Evolutionary conservation across 225 moss, liverwort and hornwort species (phyloP).

Genomic region (Neckera pumila): DNA sequence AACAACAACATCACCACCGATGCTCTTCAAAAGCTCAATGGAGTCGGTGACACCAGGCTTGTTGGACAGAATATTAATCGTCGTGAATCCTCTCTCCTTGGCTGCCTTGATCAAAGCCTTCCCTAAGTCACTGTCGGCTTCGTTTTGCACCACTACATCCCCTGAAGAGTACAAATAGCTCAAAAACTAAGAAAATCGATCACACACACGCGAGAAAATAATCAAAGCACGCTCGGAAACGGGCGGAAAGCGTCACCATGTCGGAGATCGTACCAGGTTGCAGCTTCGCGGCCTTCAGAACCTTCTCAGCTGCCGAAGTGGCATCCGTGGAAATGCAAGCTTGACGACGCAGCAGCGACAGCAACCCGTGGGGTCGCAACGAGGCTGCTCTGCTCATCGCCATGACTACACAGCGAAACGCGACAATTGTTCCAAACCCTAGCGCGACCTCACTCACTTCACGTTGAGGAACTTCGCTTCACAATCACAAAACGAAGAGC

Average conservation of each 20-base stretch:
- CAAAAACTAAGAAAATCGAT: background rate
- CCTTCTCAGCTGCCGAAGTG: conserved; percentile 22
- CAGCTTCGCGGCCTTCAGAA: conserved; percentile 23
- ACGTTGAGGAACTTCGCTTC: background rate
- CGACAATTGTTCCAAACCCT: background rate
- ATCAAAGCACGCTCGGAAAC: background rate
- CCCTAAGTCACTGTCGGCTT: conserved; percentile 63
- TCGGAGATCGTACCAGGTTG: conserved; percentile 24
- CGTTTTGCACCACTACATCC: conserved; percentile 64
- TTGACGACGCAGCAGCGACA: conserved; percentile 6
- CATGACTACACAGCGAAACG: background rate
- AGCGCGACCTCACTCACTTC: background rate
- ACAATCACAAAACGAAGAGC: background rate
- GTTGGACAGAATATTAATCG: conserved; percentile 50
- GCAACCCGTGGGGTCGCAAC: conserved; percentile 2
- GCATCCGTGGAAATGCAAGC: conserved; percentile 34
- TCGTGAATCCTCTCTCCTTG: conserved; percentile 39
- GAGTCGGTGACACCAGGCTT: conserved; percentile 37
- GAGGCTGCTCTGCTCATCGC: conserved; percentile 23
- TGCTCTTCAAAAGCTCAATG: conserved; percentile 53
- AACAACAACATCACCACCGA: conserved; percentile 59
- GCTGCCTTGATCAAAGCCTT: conserved; percentile 53
- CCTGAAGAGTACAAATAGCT: conserved; percentile 7
- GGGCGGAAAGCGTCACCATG: background rate
- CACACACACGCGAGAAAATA: background rate